Base-by-base conservation (phyloP, 78 protist species). In the Chrysochromulina parva region DNA sequence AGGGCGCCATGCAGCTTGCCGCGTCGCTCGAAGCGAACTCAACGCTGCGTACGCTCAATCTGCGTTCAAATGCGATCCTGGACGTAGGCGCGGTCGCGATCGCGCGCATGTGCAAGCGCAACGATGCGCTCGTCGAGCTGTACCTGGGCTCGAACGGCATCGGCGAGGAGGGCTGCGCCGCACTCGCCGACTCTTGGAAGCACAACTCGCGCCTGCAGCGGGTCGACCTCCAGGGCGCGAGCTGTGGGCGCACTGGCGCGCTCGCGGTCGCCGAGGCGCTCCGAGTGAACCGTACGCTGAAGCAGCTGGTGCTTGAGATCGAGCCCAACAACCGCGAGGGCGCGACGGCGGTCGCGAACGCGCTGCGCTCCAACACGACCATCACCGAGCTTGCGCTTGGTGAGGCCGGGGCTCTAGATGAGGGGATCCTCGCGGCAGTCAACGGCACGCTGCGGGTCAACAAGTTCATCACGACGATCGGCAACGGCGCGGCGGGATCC, bases 1-100 rank as follows among this genome's bases (percentile, higher is more conserved):
- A 1, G 22, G 89, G 89, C 74, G 89, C 74, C 22, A 11, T 17
- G 55, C 26, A 59, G 55, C 74, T 85, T n/a, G 89, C 58, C 53
- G 38, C 24, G 26, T 3, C 87, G 65, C 66, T 28, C 16, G 10
- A 22, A 11, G 54, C 47, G 38, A 22, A 82, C 47, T n/a, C 22
- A 4, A 22, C 62, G 9, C 62, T 82, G 47, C 14, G 22, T 4
- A 1, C 3, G 48, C 47, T 82, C 47, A 5, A 28, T 11, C 87
- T 82, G 22, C 11, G 9, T 48, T 10, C 1, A 10, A 82, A 82
- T 54, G 9, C 10, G 50, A 2, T 19, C 76, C 22, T 3, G 48
- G 50, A 2, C 76, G 76, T 7, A 2, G 76, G 48, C 76, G 76
- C 22, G 22, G 13, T n/a, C 22, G 48, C 28, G 22, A 2, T 67